Evolutionary conservation across 345 rosid genomes (phyloP).

Genomic region (Luvunga scandens): DNA sequence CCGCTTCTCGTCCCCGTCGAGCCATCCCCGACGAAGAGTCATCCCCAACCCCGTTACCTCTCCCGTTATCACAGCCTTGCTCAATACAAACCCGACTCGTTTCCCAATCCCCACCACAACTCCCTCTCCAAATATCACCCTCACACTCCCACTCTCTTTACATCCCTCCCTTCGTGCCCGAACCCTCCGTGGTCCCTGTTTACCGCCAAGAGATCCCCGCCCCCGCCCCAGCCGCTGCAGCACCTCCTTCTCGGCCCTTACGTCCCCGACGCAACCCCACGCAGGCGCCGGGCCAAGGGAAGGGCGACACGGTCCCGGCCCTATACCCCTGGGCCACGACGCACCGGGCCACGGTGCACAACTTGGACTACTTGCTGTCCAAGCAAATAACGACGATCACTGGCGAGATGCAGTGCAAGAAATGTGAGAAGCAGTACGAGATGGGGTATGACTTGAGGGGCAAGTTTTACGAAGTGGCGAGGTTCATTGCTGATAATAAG

Average conservation of each 20-base stretch:
- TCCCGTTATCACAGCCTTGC: background rate
- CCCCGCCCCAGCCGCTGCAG: background rate
- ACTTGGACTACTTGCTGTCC: slow-evolving; percentile 35
- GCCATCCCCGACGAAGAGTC: background rate
- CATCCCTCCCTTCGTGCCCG: background rate
- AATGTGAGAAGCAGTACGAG: slow-evolving; percentile 48
- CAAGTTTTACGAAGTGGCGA: slow-evolving; percentile 46
- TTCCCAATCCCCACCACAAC: background rate
- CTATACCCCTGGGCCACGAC: slow-evolving; percentile 77
- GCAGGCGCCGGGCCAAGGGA: slow-evolving; percentile 23
- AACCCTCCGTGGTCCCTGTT: background rate
- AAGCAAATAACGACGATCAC: slow-evolving; percentile 31
- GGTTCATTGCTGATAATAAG: slow-evolving; percentile 25
- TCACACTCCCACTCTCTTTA: slow-evolving; percentile 3
- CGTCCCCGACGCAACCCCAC: slow-evolving; percentile 30
- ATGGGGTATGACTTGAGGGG: slow-evolving; percentile 48
- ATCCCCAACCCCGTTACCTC: background rate
- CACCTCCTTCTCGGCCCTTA: background rate
- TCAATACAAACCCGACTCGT: background rate
- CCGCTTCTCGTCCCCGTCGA: background rate
- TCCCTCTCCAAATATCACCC: slow-evolving; percentile 12
- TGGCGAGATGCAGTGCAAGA: slow-evolving; percentile 66
- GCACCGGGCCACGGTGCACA: slow-evolving; percentile 45
- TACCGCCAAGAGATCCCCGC: background rate
- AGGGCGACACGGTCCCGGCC: slow-evolving; percentile 31